phyloP scores from a whole-genome alignment of 169 alveolate genomes.

The Eimeria praecox region DNA sequence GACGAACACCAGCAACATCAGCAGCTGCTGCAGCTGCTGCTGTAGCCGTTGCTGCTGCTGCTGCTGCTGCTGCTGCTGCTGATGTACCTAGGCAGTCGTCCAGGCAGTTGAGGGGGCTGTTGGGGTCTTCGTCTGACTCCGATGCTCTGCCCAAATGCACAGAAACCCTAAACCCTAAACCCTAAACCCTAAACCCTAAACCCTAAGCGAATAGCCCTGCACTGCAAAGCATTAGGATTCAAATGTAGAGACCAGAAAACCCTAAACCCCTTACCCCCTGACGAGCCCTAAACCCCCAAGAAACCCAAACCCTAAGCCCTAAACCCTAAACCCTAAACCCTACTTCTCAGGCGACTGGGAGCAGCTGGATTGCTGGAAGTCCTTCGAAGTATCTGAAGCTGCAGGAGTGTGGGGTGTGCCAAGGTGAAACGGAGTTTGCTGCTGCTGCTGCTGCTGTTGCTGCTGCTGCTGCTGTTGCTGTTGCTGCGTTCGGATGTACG shows the following conservation, averaged over 20 bases:
- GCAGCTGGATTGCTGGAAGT: too few relatives aligned
- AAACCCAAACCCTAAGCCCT: slow-evolving; percentile 45
- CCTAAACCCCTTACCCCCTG: slow-evolving; percentile 2
- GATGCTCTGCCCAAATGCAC: neutral
- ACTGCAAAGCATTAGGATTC: neutral
- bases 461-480: neutral
- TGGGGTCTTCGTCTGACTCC: too few relatives aligned
- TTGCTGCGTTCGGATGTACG: too few relatives aligned
- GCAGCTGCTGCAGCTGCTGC: too few relatives aligned
- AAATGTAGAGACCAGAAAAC: neutral
- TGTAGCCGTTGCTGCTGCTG: too few relatives aligned
- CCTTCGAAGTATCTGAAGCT: too few relatives aligned
- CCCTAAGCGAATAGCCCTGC: neutral
- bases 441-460: neutral
- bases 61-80: too few relatives aligned
- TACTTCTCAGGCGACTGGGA: neutral
- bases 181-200: slow-evolving; percentile 19
- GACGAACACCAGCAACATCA: too few relatives aligned
- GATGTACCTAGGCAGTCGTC: too few relatives aligned
- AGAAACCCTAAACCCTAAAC: neutral
- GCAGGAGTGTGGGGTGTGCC: too few relatives aligned
- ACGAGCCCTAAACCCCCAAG: slow-evolving; percentile 48
- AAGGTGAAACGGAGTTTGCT: too few relatives aligned
- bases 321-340: slow-evolving; percentile 46
- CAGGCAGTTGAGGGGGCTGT: too few relatives aligned